Percentiles rank a stretch among this genome's conserved stretches.
These are phyloP conservation scores for Globisporangium spiculum DNA, from an alignment of 352 stramenopile species.

Conservation along the genomic window DNA sequence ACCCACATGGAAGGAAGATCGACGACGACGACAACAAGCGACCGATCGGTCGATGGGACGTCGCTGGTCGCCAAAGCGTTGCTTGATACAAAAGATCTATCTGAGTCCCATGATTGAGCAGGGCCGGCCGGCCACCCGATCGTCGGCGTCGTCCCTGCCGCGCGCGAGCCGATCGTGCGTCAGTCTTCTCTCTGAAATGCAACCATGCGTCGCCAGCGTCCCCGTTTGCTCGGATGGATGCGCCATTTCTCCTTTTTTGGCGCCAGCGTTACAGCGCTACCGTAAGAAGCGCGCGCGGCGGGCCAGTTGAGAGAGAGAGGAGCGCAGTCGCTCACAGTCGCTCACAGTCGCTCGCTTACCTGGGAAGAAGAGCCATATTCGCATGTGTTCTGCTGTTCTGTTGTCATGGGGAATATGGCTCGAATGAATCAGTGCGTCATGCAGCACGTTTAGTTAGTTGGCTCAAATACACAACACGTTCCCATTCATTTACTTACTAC, in stretches of 20 bases:
- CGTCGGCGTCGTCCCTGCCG: not conserved
- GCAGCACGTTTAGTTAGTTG: not conserved
- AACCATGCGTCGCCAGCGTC: not conserved
- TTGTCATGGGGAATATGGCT: not conserved
- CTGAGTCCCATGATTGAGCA: not conserved
- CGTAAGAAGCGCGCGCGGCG: not conserved
- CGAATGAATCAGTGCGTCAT: not conserved
- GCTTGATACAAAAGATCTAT: not conserved
- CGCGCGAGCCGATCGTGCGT: not conserved
- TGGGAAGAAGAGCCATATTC: slow-evolving; percentile 3
- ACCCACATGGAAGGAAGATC: not conserved
- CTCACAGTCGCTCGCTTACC: too few relatives aligned
- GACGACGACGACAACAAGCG: not conserved
- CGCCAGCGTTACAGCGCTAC: not conserved
- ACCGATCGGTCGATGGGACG: not conserved
- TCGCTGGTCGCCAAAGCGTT: not conserved
- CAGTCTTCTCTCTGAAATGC: not conserved
- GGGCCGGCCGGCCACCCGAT: too few relatives aligned
- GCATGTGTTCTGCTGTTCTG: not conserved
- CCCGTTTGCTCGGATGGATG: not conserved
- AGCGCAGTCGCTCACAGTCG: not conserved
- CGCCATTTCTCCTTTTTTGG: not conserved
- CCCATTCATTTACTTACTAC: not conserved
- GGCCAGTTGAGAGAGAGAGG: not conserved
- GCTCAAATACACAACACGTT: not conserved